Conservation (phyloP, 2,329 filamentous ascomycete species). For the Zalaria sp. region DNA sequence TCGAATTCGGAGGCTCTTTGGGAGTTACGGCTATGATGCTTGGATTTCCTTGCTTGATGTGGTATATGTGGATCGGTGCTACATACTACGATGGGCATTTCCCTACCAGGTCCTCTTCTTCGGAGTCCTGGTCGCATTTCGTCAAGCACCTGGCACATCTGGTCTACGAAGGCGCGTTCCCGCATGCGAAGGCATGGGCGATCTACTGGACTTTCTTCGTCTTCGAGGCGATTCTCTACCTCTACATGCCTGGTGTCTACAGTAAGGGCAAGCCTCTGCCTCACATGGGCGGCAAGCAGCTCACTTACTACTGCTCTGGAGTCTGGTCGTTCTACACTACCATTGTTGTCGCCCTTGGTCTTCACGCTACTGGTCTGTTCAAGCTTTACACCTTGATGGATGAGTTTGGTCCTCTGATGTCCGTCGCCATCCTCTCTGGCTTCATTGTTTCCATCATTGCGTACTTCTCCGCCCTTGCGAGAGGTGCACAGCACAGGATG, state of each 20-base stretch:
- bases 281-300: slow-evolving; percentile 69
- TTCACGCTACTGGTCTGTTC: slow-evolving; percentile 78
- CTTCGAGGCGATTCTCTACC: slow-evolving; percentile 71
- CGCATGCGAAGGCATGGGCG: slow-evolving; percentile 66
- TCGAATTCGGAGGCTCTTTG: slow-evolving; percentile 78
- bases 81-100: slow-evolving; percentile 82
- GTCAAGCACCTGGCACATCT: slow-evolving; percentile 54
- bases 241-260: slow-evolving; percentile 74
- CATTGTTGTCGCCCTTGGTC: slow-evolving; percentile 50
- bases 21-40: slow-evolving; percentile 79
- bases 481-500: slow-evolving; percentile 84
- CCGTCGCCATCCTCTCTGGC: slow-evolving; percentile 82
- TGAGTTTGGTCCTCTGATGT: slow-evolving; percentile 86
- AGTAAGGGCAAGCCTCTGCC: slow-evolving; percentile 77
- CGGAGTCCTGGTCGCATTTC: slow-evolving; percentile 56
- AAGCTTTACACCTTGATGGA: slow-evolving; percentile 85
- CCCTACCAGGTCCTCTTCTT: slow-evolving; percentile 41
- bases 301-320: slow-evolving; percentile 89
- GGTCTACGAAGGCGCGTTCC: slow-evolving; percentile 74
- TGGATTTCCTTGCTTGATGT: slow-evolving; percentile 89
- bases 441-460: slow-evolving; percentile 71
- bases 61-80: slow-evolving; percentile 97
- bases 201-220: slow-evolving; percentile 94
- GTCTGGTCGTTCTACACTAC: slow-evolving; percentile 80
- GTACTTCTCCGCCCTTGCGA: slow-evolving; percentile 69